phyloP scores from a whole-genome alignment of 768 basidiomycete genomes.

The Gloeostereum incarnatum region DNA sequence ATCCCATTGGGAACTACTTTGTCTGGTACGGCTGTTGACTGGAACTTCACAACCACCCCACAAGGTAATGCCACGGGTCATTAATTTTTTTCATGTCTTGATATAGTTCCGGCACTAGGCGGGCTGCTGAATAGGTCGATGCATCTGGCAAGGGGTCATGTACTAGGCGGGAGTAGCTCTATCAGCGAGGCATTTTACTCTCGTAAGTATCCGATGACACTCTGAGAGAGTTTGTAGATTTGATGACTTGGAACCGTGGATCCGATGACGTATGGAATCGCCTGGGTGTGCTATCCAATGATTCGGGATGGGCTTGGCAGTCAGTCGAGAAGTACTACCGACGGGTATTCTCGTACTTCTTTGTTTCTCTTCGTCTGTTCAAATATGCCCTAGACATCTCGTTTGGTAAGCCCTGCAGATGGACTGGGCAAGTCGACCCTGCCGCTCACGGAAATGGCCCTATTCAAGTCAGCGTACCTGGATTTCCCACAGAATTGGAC shows the following conservation, averaged over 20 bases:
- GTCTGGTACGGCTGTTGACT: neutral
- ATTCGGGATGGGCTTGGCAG: neutral
- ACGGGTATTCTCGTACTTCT: neutral
- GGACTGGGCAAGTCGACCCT: neutral
- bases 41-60: constrained; percentile 1
- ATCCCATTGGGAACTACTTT: neutral
- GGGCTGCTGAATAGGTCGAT: neutral
- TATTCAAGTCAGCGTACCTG: neutral
- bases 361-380: neutral
- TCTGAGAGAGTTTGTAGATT: neutral
- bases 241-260: neutral
- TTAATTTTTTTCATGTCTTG: no score
- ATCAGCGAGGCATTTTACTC: neutral
- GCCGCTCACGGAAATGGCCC: neutral
- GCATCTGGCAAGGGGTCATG: neutral
- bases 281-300: neutral
- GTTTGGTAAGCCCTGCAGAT: neutral
- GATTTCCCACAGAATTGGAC: neutral
- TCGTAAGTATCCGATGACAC: neutral
- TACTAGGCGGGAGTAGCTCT: neutral
- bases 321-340: neutral
- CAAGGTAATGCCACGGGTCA: no score
- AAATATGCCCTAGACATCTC: neutral
- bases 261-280: neutral
- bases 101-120: no score